phyloP scores from a whole-genome alignment of 106 monocot genomes.

The Phalaenopsis equestris region DNA sequence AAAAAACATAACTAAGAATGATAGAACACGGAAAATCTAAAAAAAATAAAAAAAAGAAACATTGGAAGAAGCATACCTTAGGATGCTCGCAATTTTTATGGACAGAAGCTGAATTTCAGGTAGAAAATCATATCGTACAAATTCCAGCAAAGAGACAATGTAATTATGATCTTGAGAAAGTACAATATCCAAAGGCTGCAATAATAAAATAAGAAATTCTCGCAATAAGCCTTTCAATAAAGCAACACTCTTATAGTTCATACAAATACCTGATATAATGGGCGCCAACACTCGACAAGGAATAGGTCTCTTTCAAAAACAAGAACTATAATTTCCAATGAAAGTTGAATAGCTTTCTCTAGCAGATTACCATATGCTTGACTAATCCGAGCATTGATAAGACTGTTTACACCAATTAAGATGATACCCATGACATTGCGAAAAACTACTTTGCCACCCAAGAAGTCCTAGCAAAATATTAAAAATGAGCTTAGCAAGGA shows the following conservation, averaged over 20 bases:
- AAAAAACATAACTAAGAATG: not conserved
- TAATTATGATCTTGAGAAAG: constrained; percentile 80
- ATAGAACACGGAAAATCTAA: not conserved
- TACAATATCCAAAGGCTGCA: constrained; percentile 87
- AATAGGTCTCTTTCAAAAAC: constrained; percentile 69
- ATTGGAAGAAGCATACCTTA: constrained; percentile 45
- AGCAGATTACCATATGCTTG: constrained; percentile 58
- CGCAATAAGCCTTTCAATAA: constrained; percentile 5
- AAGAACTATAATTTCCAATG: constrained; percentile 76
- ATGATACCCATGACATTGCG: constrained; percentile 91
- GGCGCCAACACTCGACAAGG: constrained; percentile 86
- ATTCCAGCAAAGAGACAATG: constrained; percentile 75
- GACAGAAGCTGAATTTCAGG: constrained; percentile 77
- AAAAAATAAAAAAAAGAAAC: not conserved
- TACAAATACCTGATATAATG: constrained; percentile 75
- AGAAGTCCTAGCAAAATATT: constrained; percentile 58
- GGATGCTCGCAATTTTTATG: constrained; percentile 67
- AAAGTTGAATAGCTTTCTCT: constrained; percentile 71
- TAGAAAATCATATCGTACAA: constrained; percentile 70
- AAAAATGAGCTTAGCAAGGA: not conserved
- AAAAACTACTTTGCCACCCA: constrained; percentile 76
- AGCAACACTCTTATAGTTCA: not conserved
- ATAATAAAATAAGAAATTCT: constrained; percentile 8
- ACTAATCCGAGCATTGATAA: constrained; percentile 62
- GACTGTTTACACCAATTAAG: constrained; percentile 53